Conservation (phyloP, 129 eudicot species). For the Kitagawia praeruptora region DNA sequence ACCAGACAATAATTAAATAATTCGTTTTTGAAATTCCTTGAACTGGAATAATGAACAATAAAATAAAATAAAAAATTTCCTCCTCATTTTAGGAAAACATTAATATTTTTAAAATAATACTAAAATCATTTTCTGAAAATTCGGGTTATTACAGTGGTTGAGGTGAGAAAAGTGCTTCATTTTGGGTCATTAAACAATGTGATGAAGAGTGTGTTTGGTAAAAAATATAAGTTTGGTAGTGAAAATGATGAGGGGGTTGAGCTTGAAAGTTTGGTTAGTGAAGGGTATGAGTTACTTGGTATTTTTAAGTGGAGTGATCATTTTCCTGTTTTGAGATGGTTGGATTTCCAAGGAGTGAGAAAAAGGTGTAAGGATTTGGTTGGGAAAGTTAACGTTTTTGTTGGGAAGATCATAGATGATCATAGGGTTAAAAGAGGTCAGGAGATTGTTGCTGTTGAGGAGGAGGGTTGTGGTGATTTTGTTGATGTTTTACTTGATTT, state of each 20-base stretch:
- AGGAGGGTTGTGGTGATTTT: constrained; percentile 39
- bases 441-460: constrained; percentile 11
- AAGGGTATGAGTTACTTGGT: constrained; percentile 85
- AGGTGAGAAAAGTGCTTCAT: constrained; percentile 55
- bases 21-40: no score
- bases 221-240: constrained; percentile 28
- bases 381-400: constrained; percentile 51
- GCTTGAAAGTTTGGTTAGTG: constrained; percentile 57
- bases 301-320: constrained; percentile 85
- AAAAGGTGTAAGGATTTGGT: constrained; percentile 50
- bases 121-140: no score
- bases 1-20: no score
- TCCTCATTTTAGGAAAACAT: no score
- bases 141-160: no score
- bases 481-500: constrained; percentile 89
- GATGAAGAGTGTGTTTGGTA: constrained; percentile 80
- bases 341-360: constrained; percentile 83
- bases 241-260: constrained; percentile 23
- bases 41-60: no score
- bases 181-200: constrained; percentile 81
- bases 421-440: constrained; percentile 43
- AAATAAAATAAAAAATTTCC: no score
- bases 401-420: constrained; percentile 47
- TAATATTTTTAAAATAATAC: no score
- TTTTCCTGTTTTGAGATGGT: constrained; percentile 55